Evolutionary conservation across 495 filamentous ascomycete genomes (phyloP).

Genomic region (Bacidia rubella): DNA sequence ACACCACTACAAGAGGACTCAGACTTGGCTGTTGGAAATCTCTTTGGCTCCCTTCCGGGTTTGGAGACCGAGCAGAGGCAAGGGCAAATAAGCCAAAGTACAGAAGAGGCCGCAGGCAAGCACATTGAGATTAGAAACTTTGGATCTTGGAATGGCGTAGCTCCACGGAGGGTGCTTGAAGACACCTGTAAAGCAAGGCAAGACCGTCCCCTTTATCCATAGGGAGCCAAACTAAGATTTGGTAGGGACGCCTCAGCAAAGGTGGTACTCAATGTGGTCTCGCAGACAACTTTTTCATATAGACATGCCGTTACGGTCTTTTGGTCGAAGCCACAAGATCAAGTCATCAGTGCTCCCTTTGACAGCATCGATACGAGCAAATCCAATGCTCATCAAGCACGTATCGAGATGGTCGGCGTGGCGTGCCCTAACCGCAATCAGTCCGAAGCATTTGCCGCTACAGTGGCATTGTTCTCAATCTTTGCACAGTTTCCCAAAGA

Average conservation of each 20-base stretch:
- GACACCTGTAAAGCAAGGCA: constrained; percentile 77
- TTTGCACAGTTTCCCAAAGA: constrained; percentile 67
- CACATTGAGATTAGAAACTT: constrained; percentile 52
- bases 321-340: constrained; percentile 70
- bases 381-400: constrained; percentile 32
- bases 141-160: constrained; percentile 62
- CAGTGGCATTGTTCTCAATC: constrained; percentile 64
- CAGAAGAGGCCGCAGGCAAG: background rate
- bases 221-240: too few species aligned
- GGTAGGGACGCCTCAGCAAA: constrained; percentile 51
- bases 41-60: constrained; percentile 12
- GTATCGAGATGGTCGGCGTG: constrained; percentile 58
- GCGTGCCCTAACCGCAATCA: constrained; percentile 67
- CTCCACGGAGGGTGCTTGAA: constrained; percentile 59
- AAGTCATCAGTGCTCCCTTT: constrained; percentile 26
- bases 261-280: constrained; percentile 52
- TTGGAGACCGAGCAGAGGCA: background rate
- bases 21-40: constrained; percentile 8
- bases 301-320: constrained; percentile 57
- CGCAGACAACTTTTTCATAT: constrained; percentile 56
- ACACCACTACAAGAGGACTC: background rate
- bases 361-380: constrained; percentile 28
- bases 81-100: background rate
- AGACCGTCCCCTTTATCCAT: too few species aligned
- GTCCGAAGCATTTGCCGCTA: constrained; percentile 76